Evolutionary conservation across 176 grass and related monocot species (phyloP).

Genomic region (Phoenix dactylifera): DNA sequence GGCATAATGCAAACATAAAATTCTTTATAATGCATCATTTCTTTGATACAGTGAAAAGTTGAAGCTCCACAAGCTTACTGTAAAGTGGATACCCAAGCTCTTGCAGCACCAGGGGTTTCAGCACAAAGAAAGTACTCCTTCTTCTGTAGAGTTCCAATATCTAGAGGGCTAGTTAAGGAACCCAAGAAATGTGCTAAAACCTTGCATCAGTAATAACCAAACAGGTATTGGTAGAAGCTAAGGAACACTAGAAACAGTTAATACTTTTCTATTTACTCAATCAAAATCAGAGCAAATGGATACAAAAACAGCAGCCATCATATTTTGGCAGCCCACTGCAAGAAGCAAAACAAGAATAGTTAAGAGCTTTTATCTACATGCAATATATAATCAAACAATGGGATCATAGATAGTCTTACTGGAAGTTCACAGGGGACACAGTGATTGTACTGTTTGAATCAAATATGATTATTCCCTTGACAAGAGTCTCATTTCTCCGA

Average conservation of each 20-base stretch:
- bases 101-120: conserved; percentile 85
- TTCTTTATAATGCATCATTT: too few relatives aligned
- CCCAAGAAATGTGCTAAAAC: neutral
- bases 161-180: conserved; percentile 56
- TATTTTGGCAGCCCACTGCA: conserved; percentile 88
- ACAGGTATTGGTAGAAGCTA: too few relatives aligned
- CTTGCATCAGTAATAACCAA: too few relatives aligned
- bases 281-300: conserved; percentile 25
- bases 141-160: conserved; percentile 92
- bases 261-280: too few relatives aligned
- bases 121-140: conserved; percentile 98
- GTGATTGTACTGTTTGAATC: conserved; percentile 92
- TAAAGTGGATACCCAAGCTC: conserved; percentile 93
- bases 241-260: too few relatives aligned
- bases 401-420: conserved; percentile 48
- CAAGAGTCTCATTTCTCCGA: conserved; percentile 60
- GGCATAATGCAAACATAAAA: too few relatives aligned
- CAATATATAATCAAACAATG: conserved; percentile 1
- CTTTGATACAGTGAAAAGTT: too few relatives aligned
- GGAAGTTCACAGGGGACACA: conserved; percentile 89
- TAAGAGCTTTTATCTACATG: neutral
- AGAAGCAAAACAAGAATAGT: conserved; percentile 12
- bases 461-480: conserved; percentile 80
- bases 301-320: conserved; percentile 97
- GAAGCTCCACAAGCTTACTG: conserved; percentile 56